phyloP scores from a whole-genome alignment of 1,284 basidiomycete species.

The Cryptococcus jaspeensis region DNA sequence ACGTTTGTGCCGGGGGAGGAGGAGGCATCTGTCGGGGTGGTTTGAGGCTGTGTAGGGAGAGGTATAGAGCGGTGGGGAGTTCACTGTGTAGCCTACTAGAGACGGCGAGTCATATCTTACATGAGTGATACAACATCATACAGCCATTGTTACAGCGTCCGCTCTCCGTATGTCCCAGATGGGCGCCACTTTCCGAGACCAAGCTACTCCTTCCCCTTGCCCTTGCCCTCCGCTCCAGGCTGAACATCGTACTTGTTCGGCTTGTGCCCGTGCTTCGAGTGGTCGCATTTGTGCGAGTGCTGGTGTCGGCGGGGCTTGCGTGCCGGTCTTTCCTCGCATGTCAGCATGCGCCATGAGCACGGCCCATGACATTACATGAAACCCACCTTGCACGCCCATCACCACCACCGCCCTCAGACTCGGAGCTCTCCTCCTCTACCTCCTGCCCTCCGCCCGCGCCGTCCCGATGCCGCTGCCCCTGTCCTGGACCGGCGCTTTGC shows the following conservation, averaged over 20 bases:
- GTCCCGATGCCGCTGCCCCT: conserved; percentile 4
- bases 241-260: conserved; percentile 34
- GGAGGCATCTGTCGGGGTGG: conserved; percentile 22
- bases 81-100: not conserved
- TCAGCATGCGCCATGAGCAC: not conserved
- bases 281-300: conserved; percentile 25
- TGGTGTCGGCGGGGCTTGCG: conserved; percentile 18
- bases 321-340: conserved; percentile 13
- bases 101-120: not conserved
- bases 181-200: not conserved
- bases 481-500: conserved; percentile 1
- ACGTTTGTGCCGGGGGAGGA: conserved; percentile 21
- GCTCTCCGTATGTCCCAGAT: too few relatives aligned
- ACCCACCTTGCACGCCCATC: conserved; percentile 36
- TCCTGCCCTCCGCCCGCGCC: conserved; percentile 10
- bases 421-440: conserved; percentile 22
- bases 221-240: conserved; percentile 7
- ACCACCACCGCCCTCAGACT: conserved; percentile 41
- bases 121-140: not conserved
- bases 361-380: not conserved
- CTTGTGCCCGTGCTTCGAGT: conserved; percentile 10
- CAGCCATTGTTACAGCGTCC: not conserved
- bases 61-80: not conserved
- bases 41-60: not conserved
- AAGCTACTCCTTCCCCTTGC: not conserved